Evolutionary conservation across 441 rosid genomes (phyloP), one percentile per base, ranked within the genome.

Genomic region (Populus tomentosa): DNA sequence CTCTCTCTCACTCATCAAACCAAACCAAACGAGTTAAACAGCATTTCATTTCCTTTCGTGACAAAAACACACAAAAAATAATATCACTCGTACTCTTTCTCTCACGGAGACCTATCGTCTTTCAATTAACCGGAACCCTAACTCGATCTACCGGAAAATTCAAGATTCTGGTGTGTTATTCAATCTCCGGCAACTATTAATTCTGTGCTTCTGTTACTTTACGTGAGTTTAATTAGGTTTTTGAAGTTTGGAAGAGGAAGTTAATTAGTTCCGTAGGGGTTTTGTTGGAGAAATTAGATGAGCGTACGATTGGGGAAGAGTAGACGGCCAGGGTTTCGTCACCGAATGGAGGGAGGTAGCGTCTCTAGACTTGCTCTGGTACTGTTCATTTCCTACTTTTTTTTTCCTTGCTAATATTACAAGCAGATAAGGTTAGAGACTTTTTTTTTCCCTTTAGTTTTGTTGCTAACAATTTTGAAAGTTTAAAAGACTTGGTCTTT

Each of bases 311-410:
- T 89, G 81, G 81, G 87, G 82, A 87, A 78, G 85, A 90, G 82
- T 77, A 90, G 82, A 85, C 89, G 86, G 89, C 81, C 84, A 28
- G 90, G 88, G 85, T 87, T 85, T 88, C 83, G 80, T 89, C 95
- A 80, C 90, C 98, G 98, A 82, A 97, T 97, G 99, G 99, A 97
- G 99, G 99, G 99, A 94, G 98, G 98, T 97, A 91, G 94, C 98
- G 87, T 90, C 93, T 94, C 91, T 88, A 89, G 86, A 89, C 95
- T 90, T 91, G 82, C 85, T 85, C 91, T 88, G 96, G 98, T 94
- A 89, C 92, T 90, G 87, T 88, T 88, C 97, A 85, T 86, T 89
- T 91, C 94, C 89, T 72, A 87, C 84, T 84, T 89, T 81, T 81
- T 67, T 56, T 36, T 20, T 63, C 33, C 46, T 35, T 74, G 56